A percentile compares a stretch with the other conserved stretches of the same genome.
Evolutionary conservation across 2,329 filamentous ascomycete genomes (phyloP).

Genomic region (Penicillium brasilianum): DNA sequence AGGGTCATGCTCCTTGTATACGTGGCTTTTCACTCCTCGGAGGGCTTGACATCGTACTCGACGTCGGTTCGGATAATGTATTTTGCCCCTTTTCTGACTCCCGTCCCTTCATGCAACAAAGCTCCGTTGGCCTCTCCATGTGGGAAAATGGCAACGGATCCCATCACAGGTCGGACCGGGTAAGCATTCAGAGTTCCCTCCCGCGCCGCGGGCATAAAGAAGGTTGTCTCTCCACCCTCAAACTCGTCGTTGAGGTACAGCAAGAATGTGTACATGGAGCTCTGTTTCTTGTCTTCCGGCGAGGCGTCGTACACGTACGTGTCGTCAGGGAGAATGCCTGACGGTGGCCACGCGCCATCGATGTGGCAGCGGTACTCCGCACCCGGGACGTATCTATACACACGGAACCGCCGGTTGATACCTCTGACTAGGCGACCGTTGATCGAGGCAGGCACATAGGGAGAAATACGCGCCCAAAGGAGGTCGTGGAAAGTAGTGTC

Average conservation of each 20-base stretch:
- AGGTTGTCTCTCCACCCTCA: slow-evolving; percentile 72
- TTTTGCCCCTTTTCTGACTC: slow-evolving; percentile 68
- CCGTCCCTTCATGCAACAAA: slow-evolving; percentile 71
- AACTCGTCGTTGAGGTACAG: slow-evolving; percentile 75
- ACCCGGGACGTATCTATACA: slow-evolving; percentile 74
- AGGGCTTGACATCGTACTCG: slow-evolving; percentile 64
- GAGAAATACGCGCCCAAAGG: slow-evolving; percentile 65
- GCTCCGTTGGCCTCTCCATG: slow-evolving; percentile 71
- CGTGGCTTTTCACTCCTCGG: slow-evolving; percentile 10
- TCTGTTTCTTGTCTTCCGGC: slow-evolving; percentile 63
- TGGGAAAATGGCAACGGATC: slow-evolving; percentile 70
- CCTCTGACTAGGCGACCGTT: slow-evolving; percentile 64
- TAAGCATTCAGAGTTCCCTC: slow-evolving; percentile 73
- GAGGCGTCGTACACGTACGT: slow-evolving; percentile 71
- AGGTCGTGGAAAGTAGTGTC: slow-evolving; percentile 67
- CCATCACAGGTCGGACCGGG: slow-evolving; percentile 70
- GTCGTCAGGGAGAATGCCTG: slow-evolving; percentile 62
- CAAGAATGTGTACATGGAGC: slow-evolving; percentile 71
- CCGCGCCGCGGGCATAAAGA: slow-evolving; percentile 67
- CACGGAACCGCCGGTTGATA: slow-evolving; percentile 71
- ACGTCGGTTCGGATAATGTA: slow-evolving; percentile 75
- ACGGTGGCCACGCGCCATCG: slow-evolving; percentile 74
- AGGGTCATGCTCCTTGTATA: not conserved
- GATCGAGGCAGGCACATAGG: slow-evolving; percentile 61
- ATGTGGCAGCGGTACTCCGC: slow-evolving; percentile 75